These are phyloP conservation scores for Flueggea neowawraea DNA, from an alignment of 441 rosid species.

Conservation along the genomic window DNA sequence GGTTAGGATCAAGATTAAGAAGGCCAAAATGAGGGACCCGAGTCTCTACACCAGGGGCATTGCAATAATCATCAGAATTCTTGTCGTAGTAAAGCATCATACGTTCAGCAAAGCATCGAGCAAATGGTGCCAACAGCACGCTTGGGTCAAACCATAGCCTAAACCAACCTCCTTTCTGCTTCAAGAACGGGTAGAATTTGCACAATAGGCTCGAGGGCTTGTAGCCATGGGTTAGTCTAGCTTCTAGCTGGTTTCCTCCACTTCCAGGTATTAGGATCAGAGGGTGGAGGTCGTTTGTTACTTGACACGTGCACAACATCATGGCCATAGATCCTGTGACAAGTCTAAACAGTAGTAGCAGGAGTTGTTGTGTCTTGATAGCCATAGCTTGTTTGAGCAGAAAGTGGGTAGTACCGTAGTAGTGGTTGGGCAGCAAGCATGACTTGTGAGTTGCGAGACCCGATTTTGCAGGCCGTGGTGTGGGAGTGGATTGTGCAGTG, in stretches of 20 bases:
- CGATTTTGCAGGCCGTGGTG: background rate
- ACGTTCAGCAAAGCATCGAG: slow-evolving; percentile 68
- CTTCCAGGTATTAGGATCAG: slow-evolving; percentile 74
- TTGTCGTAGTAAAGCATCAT: slow-evolving; percentile 68
- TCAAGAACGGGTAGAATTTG: slow-evolving; percentile 43
- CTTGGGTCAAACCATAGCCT: slow-evolving; percentile 79
- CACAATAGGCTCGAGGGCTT: slow-evolving; percentile 51
- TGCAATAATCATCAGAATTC: slow-evolving; percentile 59
- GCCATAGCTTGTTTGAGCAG: slow-evolving; percentile 4
- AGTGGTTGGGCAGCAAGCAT: background rate
- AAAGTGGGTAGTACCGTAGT: background rate
- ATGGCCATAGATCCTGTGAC: slow-evolving; percentile 9
- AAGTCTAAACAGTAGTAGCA: slow-evolving; percentile 11
- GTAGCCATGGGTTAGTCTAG: slow-evolving; percentile 50
- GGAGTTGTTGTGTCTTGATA: slow-evolving; percentile 1
- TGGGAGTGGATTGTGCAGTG: slow-evolving; percentile 5
- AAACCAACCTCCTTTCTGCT: slow-evolving; percentile 74
- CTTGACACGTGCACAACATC: slow-evolving; percentile 38
- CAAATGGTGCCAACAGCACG: slow-evolving; percentile 66
- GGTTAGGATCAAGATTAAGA: slow-evolving; percentile 62
- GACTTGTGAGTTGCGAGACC: background rate
- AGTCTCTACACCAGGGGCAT: slow-evolving; percentile 76
- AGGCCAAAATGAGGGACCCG: slow-evolving; percentile 67
- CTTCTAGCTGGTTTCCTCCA: slow-evolving; percentile 91
- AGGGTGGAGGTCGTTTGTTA: slow-evolving; percentile 49